Evolutionary conservation across 768 basidiomycete species (phyloP), one percentile per base, ranked within the genome.

Genomic region (Tylopilus rubrobrunneus): DNA sequence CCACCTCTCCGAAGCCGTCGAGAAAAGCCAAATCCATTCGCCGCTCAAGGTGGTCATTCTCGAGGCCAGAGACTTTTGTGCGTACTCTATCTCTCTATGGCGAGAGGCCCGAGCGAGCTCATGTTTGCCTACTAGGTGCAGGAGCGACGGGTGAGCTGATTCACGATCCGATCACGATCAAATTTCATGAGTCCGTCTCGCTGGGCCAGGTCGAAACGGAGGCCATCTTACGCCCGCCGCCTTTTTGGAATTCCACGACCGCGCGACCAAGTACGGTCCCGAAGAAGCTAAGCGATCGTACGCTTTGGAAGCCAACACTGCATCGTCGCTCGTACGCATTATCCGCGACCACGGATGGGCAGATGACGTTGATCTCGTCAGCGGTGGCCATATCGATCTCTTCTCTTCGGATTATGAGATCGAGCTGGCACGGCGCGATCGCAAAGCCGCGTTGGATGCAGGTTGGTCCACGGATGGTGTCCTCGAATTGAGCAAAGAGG

Each of bases 31-130:
- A 15, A 9, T 45, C 36, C 51, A 56, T 33, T 59, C 58, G 39
- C 62, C 74, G 17, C 56, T 81, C 42, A 82, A 72, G 29, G 75
- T 85, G 1, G 82, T 85, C 17, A 73, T 95, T 12, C 67, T 97
- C 9, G 93, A 96, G 64, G 94, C 92, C 5, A 74, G 94, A 60
- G 86, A 91, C 63, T 87, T 94, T 68, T 89, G 92, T 92, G 23
- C 71, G 89, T 75, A 5, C 6, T 12, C 19, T 9, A 9, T 10
- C 15, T 5, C 21, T 21, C 19, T 4, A 3, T n/a, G 43, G 25
- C 28, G 17, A 11, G 5, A 29, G 27, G n/a, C n/a, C n/a, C n/a
- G n/a, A n/a, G 15, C 21, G 44, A 25, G 4, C 52, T 59, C 33
- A 55, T 21, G 12, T 33, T 17, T 36, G 4, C 5, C 5, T 36